Conservation (phyloP, 306 rosid species). For the Arachis hypogaea region DNA sequence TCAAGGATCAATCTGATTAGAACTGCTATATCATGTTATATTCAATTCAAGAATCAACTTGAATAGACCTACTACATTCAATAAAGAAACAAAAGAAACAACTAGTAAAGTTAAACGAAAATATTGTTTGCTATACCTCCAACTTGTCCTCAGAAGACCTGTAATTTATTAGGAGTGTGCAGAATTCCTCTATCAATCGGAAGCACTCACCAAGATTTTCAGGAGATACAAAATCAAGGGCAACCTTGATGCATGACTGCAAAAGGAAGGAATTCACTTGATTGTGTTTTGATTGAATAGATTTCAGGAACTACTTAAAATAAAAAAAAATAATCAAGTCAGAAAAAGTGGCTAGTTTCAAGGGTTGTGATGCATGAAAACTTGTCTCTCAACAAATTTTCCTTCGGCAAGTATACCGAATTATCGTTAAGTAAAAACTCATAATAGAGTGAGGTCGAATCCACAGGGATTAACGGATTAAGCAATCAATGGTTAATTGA, state of each 20-base stretch:
- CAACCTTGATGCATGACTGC: conserved; percentile 41
- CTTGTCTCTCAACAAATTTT: too few relatives aligned
- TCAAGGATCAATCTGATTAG: neutral
- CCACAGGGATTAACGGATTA: too few relatives aligned
- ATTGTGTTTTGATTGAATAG: conserved; percentile 7
- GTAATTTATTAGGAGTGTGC: conserved; percentile 70
- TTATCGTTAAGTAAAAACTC: too few relatives aligned
- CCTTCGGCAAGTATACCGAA: too few relatives aligned
- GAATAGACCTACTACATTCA: neutral
- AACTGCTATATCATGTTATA: conserved; percentile 1
- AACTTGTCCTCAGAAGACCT: conserved; percentile 70
- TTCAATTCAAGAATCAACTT: neutral
- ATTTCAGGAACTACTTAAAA: neutral
- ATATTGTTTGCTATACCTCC: conserved; percentile 54
- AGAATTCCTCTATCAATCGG: conserved; percentile 74
- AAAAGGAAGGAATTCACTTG: conserved; percentile 5
- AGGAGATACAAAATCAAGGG: conserved; percentile 81
- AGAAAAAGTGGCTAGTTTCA: neutral
- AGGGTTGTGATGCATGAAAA: neutral
- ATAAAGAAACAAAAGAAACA: neutral
- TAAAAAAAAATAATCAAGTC: conserved; percentile 1
- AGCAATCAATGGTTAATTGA: too few relatives aligned
- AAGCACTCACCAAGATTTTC: conserved; percentile 81
- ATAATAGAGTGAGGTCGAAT: too few relatives aligned
- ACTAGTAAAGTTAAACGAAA: neutral